Evolutionary conservation across 805 yeast species (phyloP).

Genomic region (Yamadazyma paraphyllophila): DNA sequence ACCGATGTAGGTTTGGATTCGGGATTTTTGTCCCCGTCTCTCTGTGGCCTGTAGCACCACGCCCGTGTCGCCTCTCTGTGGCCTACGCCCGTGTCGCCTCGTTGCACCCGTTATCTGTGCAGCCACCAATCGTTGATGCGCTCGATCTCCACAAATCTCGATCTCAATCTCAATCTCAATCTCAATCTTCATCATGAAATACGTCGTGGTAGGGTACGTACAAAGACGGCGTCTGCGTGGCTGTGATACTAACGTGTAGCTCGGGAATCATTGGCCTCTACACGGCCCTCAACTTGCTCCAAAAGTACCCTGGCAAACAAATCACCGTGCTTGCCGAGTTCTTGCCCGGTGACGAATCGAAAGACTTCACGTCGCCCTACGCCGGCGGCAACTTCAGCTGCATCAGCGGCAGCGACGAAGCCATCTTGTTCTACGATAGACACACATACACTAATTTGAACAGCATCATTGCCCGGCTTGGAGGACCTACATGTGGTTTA

Average conservation of each 20-base stretch:
- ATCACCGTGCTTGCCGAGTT: constrained; percentile 63
- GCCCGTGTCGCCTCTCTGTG: too few species aligned
- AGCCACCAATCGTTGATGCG: too few species aligned
- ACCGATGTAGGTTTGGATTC: too few species aligned
- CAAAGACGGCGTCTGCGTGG: too few species aligned
- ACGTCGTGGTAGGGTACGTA: constrained; percentile 32
- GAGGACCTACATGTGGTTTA: constrained; percentile 54
- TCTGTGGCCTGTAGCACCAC: too few species aligned
- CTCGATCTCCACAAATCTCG: too few species aligned
- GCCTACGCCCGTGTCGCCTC: too few species aligned
- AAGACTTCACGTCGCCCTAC: constrained; percentile 75
- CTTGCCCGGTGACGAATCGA: constrained; percentile 77
- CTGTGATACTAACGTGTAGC: constrained; percentile 25
- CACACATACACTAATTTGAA: constrained; percentile 53
- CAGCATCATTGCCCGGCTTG: constrained; percentile 39
- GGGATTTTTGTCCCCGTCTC: too few species aligned
- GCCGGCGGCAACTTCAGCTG: constrained; percentile 50
- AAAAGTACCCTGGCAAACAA: constrained; percentile 30
- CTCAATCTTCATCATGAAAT: too few species aligned
- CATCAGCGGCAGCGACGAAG: constrained; percentile 55
- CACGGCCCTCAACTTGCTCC: constrained; percentile 51
- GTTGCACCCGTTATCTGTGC: too few species aligned
- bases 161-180: not conserved
- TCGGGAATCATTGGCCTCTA: constrained; percentile 69
- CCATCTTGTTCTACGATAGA: constrained; percentile 48